Conservation (phyloP, 2,329 filamentous ascomycete genomes). For the Lachnellula hyalina region DNA sequence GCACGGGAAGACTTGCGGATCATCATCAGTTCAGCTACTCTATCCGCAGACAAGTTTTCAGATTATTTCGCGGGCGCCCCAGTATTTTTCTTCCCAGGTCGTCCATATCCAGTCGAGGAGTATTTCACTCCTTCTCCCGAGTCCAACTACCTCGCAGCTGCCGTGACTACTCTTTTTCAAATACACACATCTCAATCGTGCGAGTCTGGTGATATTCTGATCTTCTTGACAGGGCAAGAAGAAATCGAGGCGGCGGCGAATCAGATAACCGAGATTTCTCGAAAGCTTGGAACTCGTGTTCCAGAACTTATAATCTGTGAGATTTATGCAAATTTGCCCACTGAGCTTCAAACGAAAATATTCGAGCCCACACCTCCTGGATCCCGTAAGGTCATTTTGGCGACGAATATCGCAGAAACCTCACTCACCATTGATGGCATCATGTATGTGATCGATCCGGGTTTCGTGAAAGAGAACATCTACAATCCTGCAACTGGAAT, state of each 20-base stretch:
- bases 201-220: constrained; percentile 83
- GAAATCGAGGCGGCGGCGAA: constrained; percentile 98
- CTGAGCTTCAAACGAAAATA: constrained; percentile 94
- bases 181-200: constrained; percentile 36
- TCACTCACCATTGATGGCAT: constrained; percentile 97
- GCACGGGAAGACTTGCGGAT: constrained; percentile 86
- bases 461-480: constrained; percentile 95
- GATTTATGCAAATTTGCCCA: constrained; percentile 99
- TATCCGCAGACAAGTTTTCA: constrained; percentile 96
- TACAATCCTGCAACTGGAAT: constrained; percentile 99
- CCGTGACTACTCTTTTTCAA: constrained; percentile 63
- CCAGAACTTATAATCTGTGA: constrained; percentile 91
- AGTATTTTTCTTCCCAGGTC: constrained; percentile 91
- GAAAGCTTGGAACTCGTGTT: constrained; percentile 80
- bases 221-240: constrained; percentile 99
- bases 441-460: constrained; percentile 96
- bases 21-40: constrained; percentile 96
- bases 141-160: constrained; percentile 93
- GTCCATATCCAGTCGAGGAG: constrained; percentile 97
- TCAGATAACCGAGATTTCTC: constrained; percentile 77
- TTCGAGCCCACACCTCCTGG: constrained; percentile 88
- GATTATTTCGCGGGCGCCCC: constrained; percentile 94
- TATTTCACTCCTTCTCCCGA: constrained; percentile 90
- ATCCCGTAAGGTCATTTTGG: constrained; percentile 94
- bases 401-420: constrained; percentile 97